Evolutionary conservation across 768 basidiomycete species (phyloP).

Genomic region (Fistulinella prunicolor): DNA sequence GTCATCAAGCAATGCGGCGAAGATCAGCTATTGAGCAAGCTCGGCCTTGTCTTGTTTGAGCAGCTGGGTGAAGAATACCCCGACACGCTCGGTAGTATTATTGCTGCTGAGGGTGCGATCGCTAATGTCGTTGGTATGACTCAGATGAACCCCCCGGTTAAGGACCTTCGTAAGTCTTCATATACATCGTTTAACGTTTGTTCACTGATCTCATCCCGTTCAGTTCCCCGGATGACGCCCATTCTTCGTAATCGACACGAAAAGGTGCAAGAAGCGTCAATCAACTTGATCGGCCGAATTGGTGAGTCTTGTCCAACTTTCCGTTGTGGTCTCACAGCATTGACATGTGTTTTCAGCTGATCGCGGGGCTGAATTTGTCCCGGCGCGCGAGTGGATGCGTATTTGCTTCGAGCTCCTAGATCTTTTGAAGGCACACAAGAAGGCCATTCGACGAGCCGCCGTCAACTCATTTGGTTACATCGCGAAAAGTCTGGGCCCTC

Average conservation of each 20-base stretch:
- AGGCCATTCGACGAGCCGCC: conserved; percentile 96
- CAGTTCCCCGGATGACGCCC: conserved; percentile 99
- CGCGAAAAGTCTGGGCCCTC: conserved; percentile 98
- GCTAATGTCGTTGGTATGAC: conserved; percentile 99
- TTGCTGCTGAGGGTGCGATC: conserved; percentile 97
- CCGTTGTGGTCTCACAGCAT: neutral
- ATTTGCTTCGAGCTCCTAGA: conserved; percentile 98
- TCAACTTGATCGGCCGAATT: conserved; percentile 99
- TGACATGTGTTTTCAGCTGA: conserved; percentile 54
- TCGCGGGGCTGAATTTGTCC: conserved; percentile 98
- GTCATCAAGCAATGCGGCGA: conserved; percentile 99
- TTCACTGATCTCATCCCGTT: conserved; percentile 4
- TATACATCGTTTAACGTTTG: neutral
- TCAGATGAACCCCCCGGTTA: conserved; percentile 99
- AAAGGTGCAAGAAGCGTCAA: conserved; percentile 98
- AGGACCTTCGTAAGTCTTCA: conserved; percentile 84
- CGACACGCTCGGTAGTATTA: conserved; percentile 98
- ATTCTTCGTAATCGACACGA: conserved; percentile 98
- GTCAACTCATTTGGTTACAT: conserved; percentile 99
- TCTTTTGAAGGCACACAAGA: conserved; percentile 97
- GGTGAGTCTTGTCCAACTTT: conserved; percentile 32
- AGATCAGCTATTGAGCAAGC: conserved; percentile 91
- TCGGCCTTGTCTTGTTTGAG: conserved; percentile 95
- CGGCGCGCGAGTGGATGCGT: conserved; percentile 99
- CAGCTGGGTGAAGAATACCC: conserved; percentile 99